Evolutionary conservation across 2,329 filamentous ascomycete species (phyloP), one percentile per base, ranked within the genome.

Genomic region (Alternaria ethzedia): DNA sequence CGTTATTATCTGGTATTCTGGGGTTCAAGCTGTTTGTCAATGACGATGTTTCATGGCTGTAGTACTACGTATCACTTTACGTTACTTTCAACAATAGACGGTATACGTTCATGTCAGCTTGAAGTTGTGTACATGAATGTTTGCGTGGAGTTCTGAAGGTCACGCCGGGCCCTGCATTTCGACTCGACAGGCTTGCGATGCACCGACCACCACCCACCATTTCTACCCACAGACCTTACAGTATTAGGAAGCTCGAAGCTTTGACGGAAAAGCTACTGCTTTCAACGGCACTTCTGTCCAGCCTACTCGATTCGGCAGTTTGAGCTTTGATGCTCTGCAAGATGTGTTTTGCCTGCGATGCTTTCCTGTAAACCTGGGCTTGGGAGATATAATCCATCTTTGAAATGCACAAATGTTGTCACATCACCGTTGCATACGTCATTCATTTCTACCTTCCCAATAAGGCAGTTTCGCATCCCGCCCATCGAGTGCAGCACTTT

Each of bases 211-310:
- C 59, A 50, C 63, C 54, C 47, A 41, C 28, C 46, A 58, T 43
- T 23, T 17, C 43, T 50, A 59, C 45, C 56, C 49, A 63, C 60
- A 59, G 44, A 56, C 30, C 69, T 73, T 66, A 65, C 36, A 41
- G 36, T 41, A 75, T 73, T 75, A 75, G 76, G 76, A 59, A 78
- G 75, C 74, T 77, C 66, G 59, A 78, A 74, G 74, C 76, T 78
- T 72, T 70, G 75, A 78, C 76, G 54, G 59, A 58, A 65, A 70
- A 68, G 54, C 63, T 57, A 64, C 75, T 58, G 74, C 61, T 43
- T 71, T 76, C 75, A 43, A 78, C 70, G 58, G 59, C 47, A 52
- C 30, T 54, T 56, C 28, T 52, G 49, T 15, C 54, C 23, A 47
- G 55, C 69, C 62, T 77, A 65, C 75, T 71, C 41, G 61, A 65